phyloP scores from a whole-genome alignment of 495 filamentous ascomycete species.

The Lasiosphaeria ovina region DNA sequence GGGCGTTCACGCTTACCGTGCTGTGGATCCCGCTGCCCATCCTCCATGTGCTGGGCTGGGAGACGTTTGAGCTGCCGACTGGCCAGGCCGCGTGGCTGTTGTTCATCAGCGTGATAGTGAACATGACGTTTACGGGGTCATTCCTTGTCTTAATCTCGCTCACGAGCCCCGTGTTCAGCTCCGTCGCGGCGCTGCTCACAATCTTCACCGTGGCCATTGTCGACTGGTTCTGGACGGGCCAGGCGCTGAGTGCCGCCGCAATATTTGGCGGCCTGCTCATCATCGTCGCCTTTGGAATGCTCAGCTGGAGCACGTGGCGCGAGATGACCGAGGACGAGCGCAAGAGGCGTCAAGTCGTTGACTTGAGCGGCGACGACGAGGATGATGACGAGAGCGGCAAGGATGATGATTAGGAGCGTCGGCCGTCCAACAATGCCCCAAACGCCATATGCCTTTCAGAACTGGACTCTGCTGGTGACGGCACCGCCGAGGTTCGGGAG shows the following conservation, averaged over 20 bases:
- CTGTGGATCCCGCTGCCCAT: slow-evolving; percentile 92
- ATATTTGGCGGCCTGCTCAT: slow-evolving; percentile 84
- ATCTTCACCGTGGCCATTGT: slow-evolving; percentile 94
- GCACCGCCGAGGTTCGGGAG: too few relatives aligned
- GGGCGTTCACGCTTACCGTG: slow-evolving; percentile 75
- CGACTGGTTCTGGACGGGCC: slow-evolving; percentile 81
- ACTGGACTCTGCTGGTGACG: too few relatives aligned
- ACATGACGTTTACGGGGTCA: slow-evolving; percentile 86
- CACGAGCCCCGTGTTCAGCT: slow-evolving; percentile 87
- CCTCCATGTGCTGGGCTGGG: slow-evolving; percentile 71
- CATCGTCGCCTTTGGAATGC: slow-evolving; percentile 75
- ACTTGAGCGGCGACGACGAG: slow-evolving; percentile 25
- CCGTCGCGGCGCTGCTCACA: slow-evolving; percentile 87
- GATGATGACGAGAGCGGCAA: slow-evolving; percentile 14
- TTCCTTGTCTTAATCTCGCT: slow-evolving; percentile 91
- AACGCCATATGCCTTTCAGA: too few relatives aligned
- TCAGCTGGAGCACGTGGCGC: slow-evolving; percentile 87
- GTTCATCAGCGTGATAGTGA: slow-evolving; percentile 74
- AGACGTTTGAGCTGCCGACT: slow-evolving; percentile 77
- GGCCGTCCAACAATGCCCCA: too few relatives aligned
- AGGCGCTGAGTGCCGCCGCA: slow-evolving; percentile 68
- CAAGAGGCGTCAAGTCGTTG: slow-evolving; percentile 42
- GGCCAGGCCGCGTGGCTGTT: slow-evolving; percentile 78
- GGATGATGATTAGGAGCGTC: slow-evolving; percentile 8
- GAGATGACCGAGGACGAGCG: slow-evolving; percentile 84